Evolutionary conservation across 177 flowering plant genomes (phyloP).

Genomic region (Tripterygium wilfordii): DNA sequence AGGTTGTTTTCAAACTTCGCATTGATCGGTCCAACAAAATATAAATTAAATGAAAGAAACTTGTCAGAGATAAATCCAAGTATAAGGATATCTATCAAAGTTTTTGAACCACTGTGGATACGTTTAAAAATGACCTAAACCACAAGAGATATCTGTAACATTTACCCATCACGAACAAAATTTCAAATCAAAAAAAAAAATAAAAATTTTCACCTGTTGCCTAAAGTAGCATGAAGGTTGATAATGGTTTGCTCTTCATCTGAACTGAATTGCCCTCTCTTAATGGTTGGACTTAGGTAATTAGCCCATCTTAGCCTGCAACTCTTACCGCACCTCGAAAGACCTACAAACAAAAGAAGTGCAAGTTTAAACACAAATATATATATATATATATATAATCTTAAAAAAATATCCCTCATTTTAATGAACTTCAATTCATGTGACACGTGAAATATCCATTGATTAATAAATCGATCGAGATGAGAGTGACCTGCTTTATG

Average conservation of each 20-base stretch:
- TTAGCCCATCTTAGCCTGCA: slow-evolving; percentile 19
- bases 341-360: slow-evolving; percentile 1
- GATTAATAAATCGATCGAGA: background rate
- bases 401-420: background rate
- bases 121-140: background rate
- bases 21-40: too few relatives aligned
- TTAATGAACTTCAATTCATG: background rate
- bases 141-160: too few relatives aligned
- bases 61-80: too few relatives aligned
- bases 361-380: background rate
- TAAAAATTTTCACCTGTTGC: slow-evolving; percentile 14
- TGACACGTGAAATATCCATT: background rate
- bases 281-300: slow-evolving; percentile 14
- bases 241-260: slow-evolving; percentile 17
- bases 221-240: slow-evolving; percentile 17
- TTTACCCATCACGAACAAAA: too few relatives aligned
- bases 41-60: too few relatives aligned
- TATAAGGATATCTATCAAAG: too few relatives aligned
- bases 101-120: too few relatives aligned
- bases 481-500: slow-evolving; percentile 10
- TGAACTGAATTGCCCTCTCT: slow-evolving; percentile 18
- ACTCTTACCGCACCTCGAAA: slow-evolving; percentile 16
- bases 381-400: too few relatives aligned
- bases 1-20: too few relatives aligned
- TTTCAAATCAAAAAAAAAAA: background rate